Percentiles rank a stretch among this genome's conserved stretches.
Conservation (phyloP, 352 stramenopile species). For the Phytophthora pistaciae region DNA sequence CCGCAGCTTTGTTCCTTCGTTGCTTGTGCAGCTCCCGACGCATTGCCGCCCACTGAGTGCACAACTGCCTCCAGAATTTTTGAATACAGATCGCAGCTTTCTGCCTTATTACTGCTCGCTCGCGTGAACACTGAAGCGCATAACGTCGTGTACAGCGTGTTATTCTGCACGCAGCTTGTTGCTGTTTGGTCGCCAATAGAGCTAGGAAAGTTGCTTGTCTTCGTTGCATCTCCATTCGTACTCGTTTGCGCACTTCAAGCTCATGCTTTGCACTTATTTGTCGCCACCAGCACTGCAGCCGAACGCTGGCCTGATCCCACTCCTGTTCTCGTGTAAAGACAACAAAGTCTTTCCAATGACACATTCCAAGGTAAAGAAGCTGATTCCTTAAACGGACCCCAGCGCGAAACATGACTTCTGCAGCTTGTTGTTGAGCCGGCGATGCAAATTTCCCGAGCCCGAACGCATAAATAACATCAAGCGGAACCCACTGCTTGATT, state of each 20-base stretch:
- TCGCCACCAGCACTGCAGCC: conserved; percentile 74
- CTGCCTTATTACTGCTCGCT: conserved; percentile 13
- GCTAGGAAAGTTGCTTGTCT: conserved; percentile 53
- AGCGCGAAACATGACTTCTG: conserved; percentile 53
- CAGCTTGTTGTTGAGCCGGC: conserved; percentile 64
- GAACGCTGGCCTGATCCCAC: conserved; percentile 11
- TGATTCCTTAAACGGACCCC: conserved; percentile 51
- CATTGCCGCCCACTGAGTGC: conserved; percentile 57
- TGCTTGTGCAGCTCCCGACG: conserved; percentile 49
- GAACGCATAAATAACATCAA: conserved; percentile 74
- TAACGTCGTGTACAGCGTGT: conserved; percentile 50
- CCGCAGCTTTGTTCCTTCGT: conserved; percentile 41
- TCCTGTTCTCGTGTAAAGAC: conserved; percentile 23
- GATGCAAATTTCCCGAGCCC: conserved; percentile 71
- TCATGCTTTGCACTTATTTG: conserved; percentile 43
- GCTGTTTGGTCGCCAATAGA: conserved; percentile 53
- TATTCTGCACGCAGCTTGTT: conserved; percentile 56
- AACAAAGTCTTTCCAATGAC: conserved; percentile 52
- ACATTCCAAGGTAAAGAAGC: conserved; percentile 50
- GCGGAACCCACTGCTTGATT: conserved; percentile 65
- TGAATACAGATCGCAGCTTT: conserved; percentile 52
- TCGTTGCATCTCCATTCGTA: conserved; percentile 51
- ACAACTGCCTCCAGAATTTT: conserved; percentile 59
- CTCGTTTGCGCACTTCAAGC: conserved; percentile 27
- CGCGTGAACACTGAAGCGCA: background rate